Evolutionary conservation across 2,329 filamentous ascomycete species (phyloP).

Genomic region (Dryadomyces sulphureus): DNA sequence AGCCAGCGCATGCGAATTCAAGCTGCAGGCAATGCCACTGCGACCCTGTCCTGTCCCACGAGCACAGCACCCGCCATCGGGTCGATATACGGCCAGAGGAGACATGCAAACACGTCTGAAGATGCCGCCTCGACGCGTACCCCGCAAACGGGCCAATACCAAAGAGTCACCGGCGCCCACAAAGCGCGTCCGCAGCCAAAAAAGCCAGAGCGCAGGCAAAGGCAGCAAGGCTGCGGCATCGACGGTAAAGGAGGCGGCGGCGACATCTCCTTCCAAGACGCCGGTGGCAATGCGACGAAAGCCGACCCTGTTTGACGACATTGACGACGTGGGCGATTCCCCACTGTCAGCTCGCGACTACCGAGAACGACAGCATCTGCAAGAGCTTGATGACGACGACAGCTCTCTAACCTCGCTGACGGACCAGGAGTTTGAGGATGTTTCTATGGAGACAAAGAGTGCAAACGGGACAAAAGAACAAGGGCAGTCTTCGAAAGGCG

Average conservation of each 20-base stretch:
- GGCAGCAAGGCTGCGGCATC: not conserved
- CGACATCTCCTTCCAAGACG: not conserved
- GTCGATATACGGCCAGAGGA: not conserved
- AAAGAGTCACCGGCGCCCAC: slow-evolving; percentile 26
- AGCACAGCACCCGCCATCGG: not conserved
- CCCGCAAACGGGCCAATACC: slow-evolving; percentile 46
- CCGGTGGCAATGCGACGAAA: slow-evolving; percentile 27
- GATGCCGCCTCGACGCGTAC: slow-evolving; percentile 45
- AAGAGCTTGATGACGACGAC: slow-evolving; percentile 22
- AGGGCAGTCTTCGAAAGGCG: slow-evolving; percentile 10
- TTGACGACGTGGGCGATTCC: slow-evolving; percentile 35
- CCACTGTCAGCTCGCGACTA: slow-evolving; percentile 25
- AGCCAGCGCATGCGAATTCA: too few relatives aligned
- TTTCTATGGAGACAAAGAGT: slow-evolving; percentile 16
- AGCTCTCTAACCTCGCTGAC: slow-evolving; percentile 36
- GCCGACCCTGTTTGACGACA: slow-evolving; percentile 44
- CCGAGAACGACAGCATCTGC: slow-evolving; percentile 21
- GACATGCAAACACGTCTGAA: not conserved
- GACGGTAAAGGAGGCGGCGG: not conserved
- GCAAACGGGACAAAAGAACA: slow-evolving; percentile 20
- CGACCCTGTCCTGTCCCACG: not conserved
- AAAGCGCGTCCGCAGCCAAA: slow-evolving; percentile 14
- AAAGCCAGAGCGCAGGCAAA: slow-evolving; percentile 13
- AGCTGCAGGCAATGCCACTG: not conserved
- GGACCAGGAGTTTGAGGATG: slow-evolving; percentile 42